Conservation (phyloP, 805 yeast genomes). For the Huiozyma sinensis region DNA sequence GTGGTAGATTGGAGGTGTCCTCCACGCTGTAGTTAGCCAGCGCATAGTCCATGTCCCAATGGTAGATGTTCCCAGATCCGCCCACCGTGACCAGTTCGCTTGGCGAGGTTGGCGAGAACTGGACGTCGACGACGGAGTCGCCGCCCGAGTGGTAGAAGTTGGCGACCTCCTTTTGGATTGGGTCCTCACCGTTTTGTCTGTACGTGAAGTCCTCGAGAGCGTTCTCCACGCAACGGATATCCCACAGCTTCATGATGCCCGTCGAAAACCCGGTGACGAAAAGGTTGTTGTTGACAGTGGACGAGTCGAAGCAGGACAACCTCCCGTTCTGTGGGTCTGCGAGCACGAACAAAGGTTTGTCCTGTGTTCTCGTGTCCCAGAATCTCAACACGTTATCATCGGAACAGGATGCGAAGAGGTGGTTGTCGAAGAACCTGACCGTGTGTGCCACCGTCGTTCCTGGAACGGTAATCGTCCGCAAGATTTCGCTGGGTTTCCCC, state of each 20-base stretch:
- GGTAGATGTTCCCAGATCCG: conserved; percentile 25
- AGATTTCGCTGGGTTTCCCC: conserved; percentile 20
- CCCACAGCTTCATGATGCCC: conserved; percentile 27
- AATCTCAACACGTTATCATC: conserved; percentile 25
- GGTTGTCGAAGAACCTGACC: conserved; percentile 23
- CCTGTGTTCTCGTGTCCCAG: conserved; percentile 24
- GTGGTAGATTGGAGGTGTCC: conserved; percentile 28
- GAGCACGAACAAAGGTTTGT: conserved; percentile 16
- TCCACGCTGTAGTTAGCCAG: conserved; percentile 36
- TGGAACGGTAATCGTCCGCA: conserved; percentile 19
- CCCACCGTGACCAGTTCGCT: conserved; percentile 26
- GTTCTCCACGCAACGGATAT: conserved; percentile 22
- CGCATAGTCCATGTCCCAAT: conserved; percentile 29
- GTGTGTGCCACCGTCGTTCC: conserved; percentile 22
- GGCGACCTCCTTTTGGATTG: conserved; percentile 18
- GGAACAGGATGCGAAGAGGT: conserved; percentile 23
- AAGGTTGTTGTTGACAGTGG: conserved; percentile 17
- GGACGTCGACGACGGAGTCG: conserved; percentile 25
- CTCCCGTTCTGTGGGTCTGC: conserved; percentile 21
- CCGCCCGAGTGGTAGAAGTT: conserved; percentile 22
- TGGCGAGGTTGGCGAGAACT: conserved; percentile 20
- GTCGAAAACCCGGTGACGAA: conserved; percentile 25
- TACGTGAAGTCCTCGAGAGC: conserved; percentile 15
- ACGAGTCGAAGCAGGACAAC: conserved; percentile 19
- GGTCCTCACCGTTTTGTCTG: conserved; percentile 21